Conservation (phyloP, 1,139 yeast genomes). For the Suhomyces bolitotheri region DNA sequence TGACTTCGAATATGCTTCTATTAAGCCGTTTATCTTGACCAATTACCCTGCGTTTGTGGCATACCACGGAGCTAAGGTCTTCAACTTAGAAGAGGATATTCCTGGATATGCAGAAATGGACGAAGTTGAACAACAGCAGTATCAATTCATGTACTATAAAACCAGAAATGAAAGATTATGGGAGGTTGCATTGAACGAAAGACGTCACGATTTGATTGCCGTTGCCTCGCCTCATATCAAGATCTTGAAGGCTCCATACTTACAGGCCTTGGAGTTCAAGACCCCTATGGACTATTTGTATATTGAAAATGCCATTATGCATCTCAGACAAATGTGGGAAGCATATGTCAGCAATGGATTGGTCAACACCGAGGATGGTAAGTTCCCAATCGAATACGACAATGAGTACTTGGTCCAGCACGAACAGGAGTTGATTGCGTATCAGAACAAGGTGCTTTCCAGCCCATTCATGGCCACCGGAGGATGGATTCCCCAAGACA, state of each 20-base stretch:
- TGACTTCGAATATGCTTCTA: conserved; percentile 78
- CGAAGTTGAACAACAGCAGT: conserved; percentile 75
- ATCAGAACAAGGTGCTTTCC: conserved; percentile 65
- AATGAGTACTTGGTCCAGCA: conserved; percentile 58
- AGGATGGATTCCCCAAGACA: conserved; percentile 95
- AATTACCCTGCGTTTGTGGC: conserved; percentile 81
- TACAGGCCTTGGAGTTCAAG: conserved; percentile 65
- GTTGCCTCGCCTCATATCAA: conserved; percentile 79
- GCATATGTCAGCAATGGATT: conserved; percentile 64
- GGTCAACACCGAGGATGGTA: conserved; percentile 42
- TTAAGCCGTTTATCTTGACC: conserved; percentile 79
- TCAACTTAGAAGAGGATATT: conserved; percentile 69
- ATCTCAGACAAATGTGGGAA: conserved; percentile 75
- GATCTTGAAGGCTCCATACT: conserved; percentile 63
- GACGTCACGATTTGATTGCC: conserved; percentile 66
- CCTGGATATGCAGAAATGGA: conserved; percentile 67
- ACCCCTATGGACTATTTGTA: conserved; percentile 62
- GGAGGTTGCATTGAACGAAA: conserved; percentile 73
- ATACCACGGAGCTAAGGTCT: conserved; percentile 85
- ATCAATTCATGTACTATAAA: conserved; percentile 80
- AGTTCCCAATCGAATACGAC: conserved; percentile 63
- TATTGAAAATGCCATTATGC: conserved; percentile 67
- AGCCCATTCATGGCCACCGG: conserved; percentile 88
- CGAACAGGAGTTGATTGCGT: conserved; percentile 58
- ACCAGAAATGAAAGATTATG: conserved; percentile 90